Percentiles rank a stretch among this genome's conserved stretches.
Conservation (phyloP, 768 basidiomycete species). For the Termitomyces sp. region DNA sequence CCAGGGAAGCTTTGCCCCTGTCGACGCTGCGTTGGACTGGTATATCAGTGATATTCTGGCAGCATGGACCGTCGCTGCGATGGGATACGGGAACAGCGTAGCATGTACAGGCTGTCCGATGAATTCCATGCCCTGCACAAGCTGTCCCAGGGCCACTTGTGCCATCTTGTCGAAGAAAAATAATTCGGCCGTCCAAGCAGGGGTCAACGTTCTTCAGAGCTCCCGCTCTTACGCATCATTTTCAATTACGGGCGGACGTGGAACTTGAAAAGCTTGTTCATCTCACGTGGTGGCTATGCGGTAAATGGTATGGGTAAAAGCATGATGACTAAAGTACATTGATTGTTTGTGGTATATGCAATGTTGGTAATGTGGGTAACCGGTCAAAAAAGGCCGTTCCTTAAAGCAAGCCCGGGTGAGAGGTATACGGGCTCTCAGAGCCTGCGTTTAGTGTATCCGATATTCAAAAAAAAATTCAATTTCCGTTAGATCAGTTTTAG, state of each 20-base stretch:
- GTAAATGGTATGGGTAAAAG: neutral
- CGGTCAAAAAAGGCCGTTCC: too few species aligned
- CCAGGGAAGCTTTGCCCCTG: slow-evolving; percentile 31
- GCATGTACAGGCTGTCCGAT: slow-evolving; percentile 29
- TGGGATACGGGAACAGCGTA: slow-evolving; percentile 34
- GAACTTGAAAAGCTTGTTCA: too few species aligned
- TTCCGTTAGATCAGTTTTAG: slow-evolving; percentile 9
- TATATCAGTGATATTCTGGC: slow-evolving; percentile 39
- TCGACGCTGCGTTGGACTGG: slow-evolving; percentile 27
- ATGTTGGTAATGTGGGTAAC: neutral
- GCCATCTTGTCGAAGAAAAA: neutral
- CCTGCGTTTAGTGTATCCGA: neutral
- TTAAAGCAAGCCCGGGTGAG: too few species aligned
- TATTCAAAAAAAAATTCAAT: neutral
- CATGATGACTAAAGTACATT: neutral
- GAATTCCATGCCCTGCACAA: slow-evolving; percentile 6
- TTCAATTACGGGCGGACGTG: too few species aligned
- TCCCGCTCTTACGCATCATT: too few species aligned
- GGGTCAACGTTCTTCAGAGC: too few species aligned
- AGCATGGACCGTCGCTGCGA: slow-evolving; percentile 38
- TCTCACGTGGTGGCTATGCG: too few species aligned
- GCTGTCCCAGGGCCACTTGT: neutral
- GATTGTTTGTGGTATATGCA: neutral
- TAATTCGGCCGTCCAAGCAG: too few species aligned
- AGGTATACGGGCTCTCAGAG: neutral